A percentile compares a stretch with the other conserved stretches of the same genome.
phyloP scores from a whole-genome alignment of 2,329 filamentous ascomycete species.

The Sclerotiophoma versabilis region DNA sequence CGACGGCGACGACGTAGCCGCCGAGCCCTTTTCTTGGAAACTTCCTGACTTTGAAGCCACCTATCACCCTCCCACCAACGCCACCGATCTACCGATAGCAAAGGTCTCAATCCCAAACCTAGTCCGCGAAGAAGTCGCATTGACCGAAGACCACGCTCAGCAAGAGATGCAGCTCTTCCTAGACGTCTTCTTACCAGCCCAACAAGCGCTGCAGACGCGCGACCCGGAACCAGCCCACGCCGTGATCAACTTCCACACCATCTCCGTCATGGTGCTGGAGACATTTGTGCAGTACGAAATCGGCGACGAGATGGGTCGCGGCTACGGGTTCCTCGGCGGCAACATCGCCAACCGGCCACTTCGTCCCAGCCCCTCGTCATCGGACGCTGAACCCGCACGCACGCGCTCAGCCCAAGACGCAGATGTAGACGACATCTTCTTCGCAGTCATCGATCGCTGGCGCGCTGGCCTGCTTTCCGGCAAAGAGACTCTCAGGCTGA shows the following conservation, averaged over 20 bases:
- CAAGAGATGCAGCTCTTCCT: slow-evolving; percentile 38
- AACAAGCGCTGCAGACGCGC: slow-evolving; percentile 22
- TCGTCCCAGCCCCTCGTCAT: neutral
- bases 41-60: slow-evolving; percentile 29
- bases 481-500: slow-evolving; percentile 24
- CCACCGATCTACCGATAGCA: slow-evolving; percentile 27
- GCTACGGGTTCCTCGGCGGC: slow-evolving; percentile 13
- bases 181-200: slow-evolving; percentile 39
- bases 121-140: slow-evolving; percentile 40
- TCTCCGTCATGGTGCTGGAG: slow-evolving; percentile 43
- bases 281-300: slow-evolving; percentile 34
- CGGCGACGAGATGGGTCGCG: slow-evolving; percentile 29
- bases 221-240: slow-evolving; percentile 33
- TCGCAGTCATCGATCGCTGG: slow-evolving; percentile 42
- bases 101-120: slow-evolving; percentile 49
- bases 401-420: slow-evolving; percentile 20
- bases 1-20: neutral
- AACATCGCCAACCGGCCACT: neutral
- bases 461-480: slow-evolving; percentile 29
- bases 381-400: neutral
- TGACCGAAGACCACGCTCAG: slow-evolving; percentile 32
- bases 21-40: slow-evolving; percentile 20
- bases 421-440: slow-evolving; percentile 43
- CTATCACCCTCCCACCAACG: slow-evolving; percentile 13
- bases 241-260: slow-evolving; percentile 44